Evolutionary conservation across 192 early-diverging fungal genomes (phyloP).

Genomic region (Coemansia furcata): DNA sequence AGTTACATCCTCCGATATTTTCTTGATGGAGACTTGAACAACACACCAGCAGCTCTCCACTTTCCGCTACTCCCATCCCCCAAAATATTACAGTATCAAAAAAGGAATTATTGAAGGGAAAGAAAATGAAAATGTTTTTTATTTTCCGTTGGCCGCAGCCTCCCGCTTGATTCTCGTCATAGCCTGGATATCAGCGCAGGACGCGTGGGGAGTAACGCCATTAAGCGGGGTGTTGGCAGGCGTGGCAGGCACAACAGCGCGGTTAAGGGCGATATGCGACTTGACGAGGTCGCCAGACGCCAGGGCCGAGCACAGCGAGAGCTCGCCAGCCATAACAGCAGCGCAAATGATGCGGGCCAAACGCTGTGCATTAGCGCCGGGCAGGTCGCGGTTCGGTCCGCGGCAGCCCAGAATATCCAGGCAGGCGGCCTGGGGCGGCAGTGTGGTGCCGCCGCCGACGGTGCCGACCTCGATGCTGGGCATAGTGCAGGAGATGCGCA

Average conservation of each 20-base stretch:
- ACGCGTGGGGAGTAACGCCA: slow-evolving; percentile 19
- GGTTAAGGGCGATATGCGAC: slow-evolving; percentile 85
- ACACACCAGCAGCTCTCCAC: background rate
- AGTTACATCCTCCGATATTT: no score
- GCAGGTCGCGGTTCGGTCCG: slow-evolving; percentile 71
- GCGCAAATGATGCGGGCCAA: slow-evolving; percentile 85
- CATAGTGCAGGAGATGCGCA: slow-evolving; percentile 90
- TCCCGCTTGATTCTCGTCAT: slow-evolving; percentile 6
- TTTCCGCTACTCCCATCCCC: background rate
- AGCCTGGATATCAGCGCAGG: slow-evolving; percentile 16
- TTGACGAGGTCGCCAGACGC: slow-evolving; percentile 88
- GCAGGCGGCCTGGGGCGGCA: slow-evolving; percentile 83
- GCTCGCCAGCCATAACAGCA: slow-evolving; percentile 89
- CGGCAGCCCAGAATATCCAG: slow-evolving; percentile 85
- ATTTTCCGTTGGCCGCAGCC: slow-evolving; percentile 21
- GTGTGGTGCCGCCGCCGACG: slow-evolving; percentile 83
- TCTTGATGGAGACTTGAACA: no score
- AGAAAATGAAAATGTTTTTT: background rate
- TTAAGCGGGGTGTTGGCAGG: slow-evolving; percentile 23
- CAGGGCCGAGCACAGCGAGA: slow-evolving; percentile 80
- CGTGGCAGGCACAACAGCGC: slow-evolving; percentile 53
- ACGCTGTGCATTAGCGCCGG: slow-evolving; percentile 82
- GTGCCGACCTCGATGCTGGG: slow-evolving; percentile 94
- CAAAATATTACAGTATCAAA: background rate
- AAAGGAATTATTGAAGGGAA: background rate